Base-by-base conservation (phyloP, 305 asterid species). In the Nicotiana rustica region DNA sequence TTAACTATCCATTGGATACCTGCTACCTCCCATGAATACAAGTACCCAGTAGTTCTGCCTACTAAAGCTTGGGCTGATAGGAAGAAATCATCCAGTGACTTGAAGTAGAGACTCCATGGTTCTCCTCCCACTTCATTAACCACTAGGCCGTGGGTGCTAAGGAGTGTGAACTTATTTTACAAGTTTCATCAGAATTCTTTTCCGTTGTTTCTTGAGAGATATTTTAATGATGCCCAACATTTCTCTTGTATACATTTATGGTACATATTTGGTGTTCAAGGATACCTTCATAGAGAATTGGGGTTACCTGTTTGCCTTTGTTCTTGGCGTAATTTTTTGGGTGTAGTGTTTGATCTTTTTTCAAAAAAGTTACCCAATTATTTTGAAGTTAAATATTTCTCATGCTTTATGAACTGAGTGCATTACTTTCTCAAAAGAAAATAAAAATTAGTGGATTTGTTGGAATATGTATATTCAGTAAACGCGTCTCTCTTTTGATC, bases 401-500 rank as follows among this genome's bases (percentile, higher is more conserved):
- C 80, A 29, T 76, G 66, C 49, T 76, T 29, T 76, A 55, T 75
- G 49, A 52, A 52, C 59, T 13, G 49, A 41, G 49, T 41, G 2
- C 3, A 41, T 41, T 41, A 41, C 49, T 41, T 41, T 41, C 9
- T 41, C 49, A 8, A 7, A 5, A 38, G 2, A 41, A 41, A 41
- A 38, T 0, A 38, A 38, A 8, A 8, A 29, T 15, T 10, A 55
- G 38, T 55, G 31, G 4, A 49, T 15, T 29, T 76, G 47, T 29
- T 31, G 17, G 44, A 29, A 76, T 52, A 13, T 7, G 5, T 55
- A 25, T 29, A 55, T 75, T 29, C 29, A 14, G 10, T 55, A 15
- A 71, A 71, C 77, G 73, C 70, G 76, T 60, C 80, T 86, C 38
- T 86, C 38, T 83, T 85, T 82, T 68, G 68, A 59, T 57, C 68